Percentiles rank a stretch among this genome's conserved stretches.
Evolutionary conservation across 192 early-diverging fungal species (phyloP).

Genomic region (Coemansia sp.): DNA sequence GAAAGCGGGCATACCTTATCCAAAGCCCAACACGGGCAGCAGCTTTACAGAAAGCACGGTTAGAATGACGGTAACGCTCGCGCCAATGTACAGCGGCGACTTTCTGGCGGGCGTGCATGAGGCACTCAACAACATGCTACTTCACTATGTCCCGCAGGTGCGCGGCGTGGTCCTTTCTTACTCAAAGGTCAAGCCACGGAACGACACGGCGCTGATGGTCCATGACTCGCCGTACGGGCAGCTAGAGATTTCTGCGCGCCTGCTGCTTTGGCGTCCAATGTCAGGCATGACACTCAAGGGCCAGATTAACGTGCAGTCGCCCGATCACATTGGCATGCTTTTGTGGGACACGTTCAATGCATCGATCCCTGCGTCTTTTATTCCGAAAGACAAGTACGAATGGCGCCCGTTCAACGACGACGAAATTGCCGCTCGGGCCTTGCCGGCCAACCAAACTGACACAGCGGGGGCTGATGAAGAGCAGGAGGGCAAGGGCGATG

Average conservation of each 20-base stretch:
- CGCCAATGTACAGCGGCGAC: slow-evolving; percentile 38
- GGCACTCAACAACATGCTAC: slow-evolving; percentile 49
- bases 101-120: slow-evolving; percentile 39
- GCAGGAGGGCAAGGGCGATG: slow-evolving; percentile 13
- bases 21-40: slow-evolving; percentile 12
- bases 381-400: slow-evolving; percentile 69
- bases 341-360: slow-evolving; percentile 95
- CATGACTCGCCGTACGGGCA: slow-evolving; percentile 82
- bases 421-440: slow-evolving; percentile 30
- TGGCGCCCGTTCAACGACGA: slow-evolving; percentile 58
- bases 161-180: slow-evolving; percentile 84
- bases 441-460: neutral
- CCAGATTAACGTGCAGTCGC: slow-evolving; percentile 83
- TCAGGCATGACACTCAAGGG: slow-evolving; percentile 52
- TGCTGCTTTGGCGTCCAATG: slow-evolving; percentile 76
- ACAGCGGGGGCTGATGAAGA: slow-evolving; percentile 1
- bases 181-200: slow-evolving; percentile 59
- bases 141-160: slow-evolving; percentile 78
- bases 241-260: slow-evolving; percentile 64
- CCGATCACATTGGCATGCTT: slow-evolving; percentile 90
- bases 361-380: slow-evolving; percentile 79
- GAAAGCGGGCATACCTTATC: slow-evolving; percentile 22
- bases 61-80: slow-evolving; percentile 38
- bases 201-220: slow-evolving; percentile 62
- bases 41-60: slow-evolving; percentile 43